Conservation (phyloP, 129 eudicot genomes). For the Flaveria ramosissima region DNA sequence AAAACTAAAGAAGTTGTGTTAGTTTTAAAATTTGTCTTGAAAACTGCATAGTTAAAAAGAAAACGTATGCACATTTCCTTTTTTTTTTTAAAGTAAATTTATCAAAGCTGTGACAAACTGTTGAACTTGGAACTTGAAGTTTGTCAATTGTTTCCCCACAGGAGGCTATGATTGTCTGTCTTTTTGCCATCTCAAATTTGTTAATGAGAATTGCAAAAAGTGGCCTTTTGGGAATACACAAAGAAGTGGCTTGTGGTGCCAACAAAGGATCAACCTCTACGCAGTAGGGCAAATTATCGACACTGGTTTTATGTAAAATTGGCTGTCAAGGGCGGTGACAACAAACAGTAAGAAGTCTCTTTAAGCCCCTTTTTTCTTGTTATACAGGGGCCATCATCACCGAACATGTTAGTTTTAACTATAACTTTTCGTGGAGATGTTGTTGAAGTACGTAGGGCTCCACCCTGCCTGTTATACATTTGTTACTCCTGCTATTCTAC, state of each 20-base stretch:
- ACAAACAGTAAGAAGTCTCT: conserved; percentile 6
- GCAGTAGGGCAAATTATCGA: conserved; percentile 11
- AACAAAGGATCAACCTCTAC: conserved; percentile 19
- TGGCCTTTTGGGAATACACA: conserved; percentile 7
- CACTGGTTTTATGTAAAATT: conserved; percentile 27
- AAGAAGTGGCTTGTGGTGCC: conserved; percentile 15
- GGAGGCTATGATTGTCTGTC: conserved; percentile 33
- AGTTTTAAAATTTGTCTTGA: not conserved
- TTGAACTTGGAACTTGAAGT: conserved; percentile 12
- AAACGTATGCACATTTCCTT: too few relatives aligned
- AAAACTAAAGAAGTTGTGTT: not conserved
- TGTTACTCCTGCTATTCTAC: too few relatives aligned
- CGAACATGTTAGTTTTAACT: conserved; percentile 38
- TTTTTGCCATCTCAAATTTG: not conserved
- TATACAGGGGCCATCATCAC: conserved; percentile 21
- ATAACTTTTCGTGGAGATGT: not conserved
- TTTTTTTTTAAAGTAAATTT: too few relatives aligned
- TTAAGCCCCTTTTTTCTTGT: conserved; percentile 16
- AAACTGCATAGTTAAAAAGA: not conserved
- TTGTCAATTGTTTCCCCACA: conserved; percentile 5
- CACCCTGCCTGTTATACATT: too few relatives aligned
- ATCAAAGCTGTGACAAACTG: too few relatives aligned
- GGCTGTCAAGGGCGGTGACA: conserved; percentile 30
- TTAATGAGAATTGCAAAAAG: not conserved
- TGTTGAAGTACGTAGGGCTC: too few relatives aligned